phyloP scores from a whole-genome alignment of 768 basidiomycete genomes.

The Gymnopilus dilepis region DNA sequence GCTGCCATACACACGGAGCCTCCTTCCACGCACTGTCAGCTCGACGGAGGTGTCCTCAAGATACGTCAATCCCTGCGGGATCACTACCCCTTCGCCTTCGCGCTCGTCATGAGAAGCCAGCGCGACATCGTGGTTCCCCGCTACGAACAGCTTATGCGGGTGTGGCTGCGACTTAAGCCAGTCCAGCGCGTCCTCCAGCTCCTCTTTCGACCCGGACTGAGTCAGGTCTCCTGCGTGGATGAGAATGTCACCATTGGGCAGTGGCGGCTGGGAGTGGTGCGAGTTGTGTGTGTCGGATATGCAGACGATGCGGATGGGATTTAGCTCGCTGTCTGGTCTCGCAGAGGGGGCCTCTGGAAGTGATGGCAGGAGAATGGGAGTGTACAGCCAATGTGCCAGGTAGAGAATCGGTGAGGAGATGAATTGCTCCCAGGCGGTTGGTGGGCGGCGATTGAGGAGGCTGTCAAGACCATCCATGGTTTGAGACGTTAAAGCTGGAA shows the following conservation, averaged over 20 bases:
- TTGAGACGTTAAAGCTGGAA: no score
- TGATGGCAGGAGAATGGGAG: no score
- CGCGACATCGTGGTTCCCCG: slow-evolving; percentile 47
- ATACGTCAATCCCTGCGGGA: slow-evolving; percentile 36
- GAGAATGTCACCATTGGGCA: slow-evolving; percentile 46
- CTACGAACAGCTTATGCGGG: slow-evolving; percentile 45
- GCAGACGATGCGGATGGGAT: slow-evolving; percentile 37
- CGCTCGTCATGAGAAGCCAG: slow-evolving; percentile 26
- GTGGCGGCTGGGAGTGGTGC: slow-evolving; percentile 28
- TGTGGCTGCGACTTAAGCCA: slow-evolving; percentile 41
- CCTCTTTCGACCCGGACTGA: slow-evolving; percentile 36
- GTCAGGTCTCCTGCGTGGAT: slow-evolving; percentile 49
- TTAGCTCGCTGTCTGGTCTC: no score
- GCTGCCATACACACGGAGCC: slow-evolving; percentile 42
- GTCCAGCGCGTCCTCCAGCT: slow-evolving; percentile 34
- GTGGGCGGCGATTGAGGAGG: no score
- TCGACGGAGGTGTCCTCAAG: slow-evolving; percentile 38
- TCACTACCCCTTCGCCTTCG: background rate
- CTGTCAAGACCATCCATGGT: no score
- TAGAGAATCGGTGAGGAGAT: no score
- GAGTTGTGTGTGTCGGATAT: slow-evolving; percentile 46
- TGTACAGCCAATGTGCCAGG: no score
- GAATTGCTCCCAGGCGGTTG: no score
- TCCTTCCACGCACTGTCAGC: slow-evolving; percentile 35
- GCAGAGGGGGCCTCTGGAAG: no score